Evolutionary conservation across 2,329 filamentous ascomycete species (phyloP).

Genomic region (Pestalotiopsis fici): DNA sequence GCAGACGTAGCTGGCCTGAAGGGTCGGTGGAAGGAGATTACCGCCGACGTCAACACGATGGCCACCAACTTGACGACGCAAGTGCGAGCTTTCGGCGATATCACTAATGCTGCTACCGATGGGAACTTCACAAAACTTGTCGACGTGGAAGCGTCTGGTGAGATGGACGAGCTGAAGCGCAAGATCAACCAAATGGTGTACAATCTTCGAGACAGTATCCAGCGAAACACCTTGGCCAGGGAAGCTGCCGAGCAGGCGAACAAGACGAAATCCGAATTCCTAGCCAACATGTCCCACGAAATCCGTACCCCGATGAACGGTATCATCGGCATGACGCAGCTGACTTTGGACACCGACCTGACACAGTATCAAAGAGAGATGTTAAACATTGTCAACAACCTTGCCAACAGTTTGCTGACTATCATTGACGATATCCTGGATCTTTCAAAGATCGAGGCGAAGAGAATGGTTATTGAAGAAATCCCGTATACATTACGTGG

Average conservation of each 20-base stretch:
- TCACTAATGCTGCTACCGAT: slow-evolving; percentile 95
- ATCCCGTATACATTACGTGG: slow-evolving; percentile 94
- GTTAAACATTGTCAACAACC: slow-evolving; percentile 96
- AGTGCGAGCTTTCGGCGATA: slow-evolving; percentile 96
- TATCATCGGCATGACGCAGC: slow-evolving; percentile 96
- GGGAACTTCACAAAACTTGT: slow-evolving; percentile 97
- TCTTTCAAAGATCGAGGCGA: slow-evolving; percentile 84
- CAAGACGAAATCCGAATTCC: slow-evolving; percentile 96
- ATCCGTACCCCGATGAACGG: slow-evolving; percentile 97
- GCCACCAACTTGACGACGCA: slow-evolving; percentile 80
- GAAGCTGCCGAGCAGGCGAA: slow-evolving; percentile 96
- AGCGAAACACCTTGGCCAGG: slow-evolving; percentile 92
- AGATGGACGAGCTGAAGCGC: slow-evolving; percentile 98
- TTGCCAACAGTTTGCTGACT: slow-evolving; percentile 92
- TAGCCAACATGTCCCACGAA: slow-evolving; percentile 99
- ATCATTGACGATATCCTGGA: slow-evolving; percentile 89
- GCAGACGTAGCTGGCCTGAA: slow-evolving; percentile 91
- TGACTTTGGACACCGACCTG: slow-evolving; percentile 92
- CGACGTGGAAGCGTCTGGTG: slow-evolving; percentile 94
- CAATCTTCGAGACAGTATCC: slow-evolving; percentile 92
- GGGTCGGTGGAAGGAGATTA: slow-evolving; percentile 97
- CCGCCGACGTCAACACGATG: slow-evolving; percentile 95
- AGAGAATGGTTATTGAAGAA: slow-evolving; percentile 97
- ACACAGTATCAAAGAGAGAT: slow-evolving; percentile 97
- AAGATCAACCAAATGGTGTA: slow-evolving; percentile 99